Conservation (phyloP, 768 basidiomycete genomes). For the Saitozyma sp. region DNA sequence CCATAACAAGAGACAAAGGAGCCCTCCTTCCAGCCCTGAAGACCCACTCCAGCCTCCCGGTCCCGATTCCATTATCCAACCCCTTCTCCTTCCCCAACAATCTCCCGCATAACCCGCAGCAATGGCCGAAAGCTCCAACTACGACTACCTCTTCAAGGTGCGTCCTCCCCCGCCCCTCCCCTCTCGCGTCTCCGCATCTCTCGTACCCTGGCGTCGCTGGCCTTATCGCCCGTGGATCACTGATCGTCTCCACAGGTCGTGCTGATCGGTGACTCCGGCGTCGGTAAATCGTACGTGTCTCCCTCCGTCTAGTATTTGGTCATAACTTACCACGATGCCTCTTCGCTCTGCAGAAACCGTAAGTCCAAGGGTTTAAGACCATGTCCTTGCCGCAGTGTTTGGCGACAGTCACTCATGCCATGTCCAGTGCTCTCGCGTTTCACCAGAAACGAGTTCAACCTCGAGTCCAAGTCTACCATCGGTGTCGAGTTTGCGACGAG, state of each 20-base stretch:
- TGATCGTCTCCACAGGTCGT: constrained; percentile 67
- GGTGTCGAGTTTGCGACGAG: constrained; percentile 98
- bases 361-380: constrained; percentile 40
- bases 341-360: constrained; percentile 61
- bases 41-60: neutral
- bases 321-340: too few species aligned
- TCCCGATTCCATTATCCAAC: neutral
- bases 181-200: neutral
- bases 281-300: constrained; percentile 92
- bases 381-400: neutral
- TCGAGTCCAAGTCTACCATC: constrained; percentile 98
- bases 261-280: constrained; percentile 97
- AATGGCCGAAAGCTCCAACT: constrained; percentile 93
- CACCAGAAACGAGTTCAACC: constrained; percentile 98
- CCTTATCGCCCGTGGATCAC: neutral
- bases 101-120: constrained; percentile 7
- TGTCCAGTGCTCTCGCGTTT: constrained; percentile 93
- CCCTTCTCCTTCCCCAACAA: neutral
- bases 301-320: too few species aligned
- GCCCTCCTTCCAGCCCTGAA: too few species aligned
- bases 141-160: constrained; percentile 99
- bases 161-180: constrained; percentile 15
- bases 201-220: neutral
- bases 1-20: constrained; percentile 6
- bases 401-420: neutral